A percentile compares a stretch with the other conserved stretches of the same genome.
Evolutionary conservation across 768 basidiomycete species (phyloP).

Genomic region (Xerocomellus intermedius): DNA sequence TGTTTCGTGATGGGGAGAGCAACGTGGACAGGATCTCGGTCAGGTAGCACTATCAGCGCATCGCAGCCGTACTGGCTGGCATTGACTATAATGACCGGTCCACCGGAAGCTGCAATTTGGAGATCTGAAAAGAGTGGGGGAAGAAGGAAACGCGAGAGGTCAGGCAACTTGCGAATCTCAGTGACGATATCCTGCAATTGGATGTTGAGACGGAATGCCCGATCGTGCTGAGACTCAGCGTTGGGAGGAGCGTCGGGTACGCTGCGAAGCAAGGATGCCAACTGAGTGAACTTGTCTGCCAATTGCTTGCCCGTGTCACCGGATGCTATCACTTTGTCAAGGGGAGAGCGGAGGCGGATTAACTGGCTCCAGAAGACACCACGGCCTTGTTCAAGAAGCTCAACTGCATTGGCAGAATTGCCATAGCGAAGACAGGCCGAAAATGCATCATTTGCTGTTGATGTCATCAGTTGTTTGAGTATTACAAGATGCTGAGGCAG

Average conservation of each 20-base stretch:
- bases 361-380: conserved; percentile 21
- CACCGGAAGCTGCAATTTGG: conserved; percentile 15
- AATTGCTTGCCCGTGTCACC: background rate
- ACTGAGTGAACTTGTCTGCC: background rate
- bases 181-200: background rate
- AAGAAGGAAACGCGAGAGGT: conserved; percentile 27
- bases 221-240: background rate
- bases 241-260: background rate
- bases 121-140: conserved; percentile 17
- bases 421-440: conserved; percentile 7
- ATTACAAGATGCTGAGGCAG: no score
- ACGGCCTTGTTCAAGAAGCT: conserved; percentile 32
- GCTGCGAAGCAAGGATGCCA: background rate
- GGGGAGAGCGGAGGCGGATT: conserved; percentile 11
- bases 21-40: background rate
- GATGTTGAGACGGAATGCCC: background rate
- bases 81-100: conserved; percentile 35
- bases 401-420: conserved; percentile 20
- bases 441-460: no score
- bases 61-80: conserved; percentile 28
- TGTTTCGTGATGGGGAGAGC: background rate
- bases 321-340: background rate
- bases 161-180: conserved; percentile 16
- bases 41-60: conserved; percentile 29
- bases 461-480: no score